Conservation (phyloP, 768 basidiomycete genomes). For the Tylopilus balloui region DNA sequence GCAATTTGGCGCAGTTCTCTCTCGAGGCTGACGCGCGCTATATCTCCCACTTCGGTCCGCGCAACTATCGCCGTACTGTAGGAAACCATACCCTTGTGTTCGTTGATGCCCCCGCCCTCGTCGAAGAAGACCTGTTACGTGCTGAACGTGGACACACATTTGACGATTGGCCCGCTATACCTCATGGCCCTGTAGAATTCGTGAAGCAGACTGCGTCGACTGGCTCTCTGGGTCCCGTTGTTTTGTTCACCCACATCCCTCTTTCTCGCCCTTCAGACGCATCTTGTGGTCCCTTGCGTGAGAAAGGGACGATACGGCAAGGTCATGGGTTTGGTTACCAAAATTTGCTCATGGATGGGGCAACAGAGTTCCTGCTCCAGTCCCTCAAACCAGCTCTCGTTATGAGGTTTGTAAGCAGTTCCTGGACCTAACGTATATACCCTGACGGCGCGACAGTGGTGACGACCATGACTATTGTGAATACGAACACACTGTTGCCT, state of each 20-base stretch:
- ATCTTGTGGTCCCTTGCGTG: constrained; percentile 73
- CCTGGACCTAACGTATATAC: neutral
- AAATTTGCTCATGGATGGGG: constrained; percentile 69
- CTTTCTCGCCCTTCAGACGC: constrained; percentile 65
- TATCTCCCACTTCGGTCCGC: constrained; percentile 66
- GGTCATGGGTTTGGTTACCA: constrained; percentile 80
- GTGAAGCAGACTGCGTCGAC: constrained; percentile 37
- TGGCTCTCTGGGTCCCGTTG: constrained; percentile 41
- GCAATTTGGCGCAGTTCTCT: constrained; percentile 32
- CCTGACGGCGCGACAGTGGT: constrained; percentile 46
- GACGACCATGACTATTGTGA: constrained; percentile 98
- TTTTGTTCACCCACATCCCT: constrained; percentile 89
- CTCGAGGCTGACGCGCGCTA: constrained; percentile 53
- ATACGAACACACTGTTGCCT: constrained; percentile 45
- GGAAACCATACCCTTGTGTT: constrained; percentile 72
- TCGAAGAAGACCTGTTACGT: constrained; percentile 67
- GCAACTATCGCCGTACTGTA: constrained; percentile 58
- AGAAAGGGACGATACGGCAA: constrained; percentile 66
- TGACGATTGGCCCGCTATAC: constrained; percentile 44
- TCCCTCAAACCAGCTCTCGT: constrained; percentile 61
- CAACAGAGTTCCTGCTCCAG: constrained; percentile 62
- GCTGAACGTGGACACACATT: constrained; percentile 37
- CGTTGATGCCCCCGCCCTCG: constrained; percentile 67
- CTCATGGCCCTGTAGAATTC: constrained; percentile 52
- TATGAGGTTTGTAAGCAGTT: constrained; percentile 54